Evolutionary conservation across 1,284 basidiomycete species (phyloP), one percentile per base, ranked within the genome.

Genomic region (Flammula alnicola): DNA sequence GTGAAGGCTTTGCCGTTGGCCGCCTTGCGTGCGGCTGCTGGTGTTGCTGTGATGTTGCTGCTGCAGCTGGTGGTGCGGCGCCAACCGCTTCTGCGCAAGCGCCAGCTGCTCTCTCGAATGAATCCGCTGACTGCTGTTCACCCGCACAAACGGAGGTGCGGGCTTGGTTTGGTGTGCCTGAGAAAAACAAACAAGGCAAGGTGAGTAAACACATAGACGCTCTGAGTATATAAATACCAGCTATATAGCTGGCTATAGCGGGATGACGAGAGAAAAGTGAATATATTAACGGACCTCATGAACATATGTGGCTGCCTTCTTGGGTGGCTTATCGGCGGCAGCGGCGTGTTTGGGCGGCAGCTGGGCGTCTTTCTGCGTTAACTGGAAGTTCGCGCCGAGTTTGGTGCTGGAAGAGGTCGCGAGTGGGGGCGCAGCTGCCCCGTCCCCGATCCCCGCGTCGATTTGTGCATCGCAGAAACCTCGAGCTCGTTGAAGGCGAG

Each of bases 291-390:
- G 46, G 60, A 81, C 80, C 52, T 81, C 80, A 57, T 74, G 65
- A 44, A 64, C 63, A 52, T 66, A 62, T 41, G 69, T 66, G 47
- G 66, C 70, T 68, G 79, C 83, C 74, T 77, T 81, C 31, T 44
- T 44, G 23, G 19, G 20, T 17, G 36, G 36, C 27, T 29, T 25
- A 5, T 44, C 30, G 20, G 41, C 32, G 32, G 32, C 0, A 11
- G 30, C 23, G 23, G n/a, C 19, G 32, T 40, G 33, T 39, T 49
- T 41, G 14, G 25, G 79, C 47, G 66, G 65, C 10, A 63, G 66
- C 9, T 57, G 57, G 19, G 71, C 62, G 17, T 86, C 84, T 58
- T 83, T 85, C 72, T 84, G 82, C 0, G 86, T 88, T 47, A 88
- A 75, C 47, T 86, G 84, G 9, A 88, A 73, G 60, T 80, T 86